Evolutionary conservation across 2,329 filamentous ascomycete genomes (phyloP), one percentile per base, ranked within the genome.

Genomic region (Ophiostoma piceae): DNA sequence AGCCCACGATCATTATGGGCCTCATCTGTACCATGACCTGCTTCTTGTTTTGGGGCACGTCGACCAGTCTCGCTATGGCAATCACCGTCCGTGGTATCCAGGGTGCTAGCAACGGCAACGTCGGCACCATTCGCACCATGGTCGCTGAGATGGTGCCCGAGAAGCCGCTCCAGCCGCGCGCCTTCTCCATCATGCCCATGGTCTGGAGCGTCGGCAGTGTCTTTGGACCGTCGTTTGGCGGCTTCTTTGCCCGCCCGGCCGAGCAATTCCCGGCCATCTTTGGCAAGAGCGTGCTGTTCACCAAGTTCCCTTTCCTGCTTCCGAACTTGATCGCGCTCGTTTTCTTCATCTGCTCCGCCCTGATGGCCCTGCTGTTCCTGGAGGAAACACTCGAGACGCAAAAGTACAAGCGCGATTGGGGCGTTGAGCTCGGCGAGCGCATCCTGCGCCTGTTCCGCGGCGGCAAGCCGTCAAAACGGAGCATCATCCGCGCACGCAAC

Each of bases 121-220:
- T 94, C n/a, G 91, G 95, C 1, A 97, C 97, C 72, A 90, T 97
- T 73, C 83, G 94, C 73, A 96, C 92, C 19, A 92, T 95, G 81
- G 93, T 97, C 1, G 94, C 94, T 0, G 94, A 97, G 78, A 88
- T 97, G 84, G 93, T 97, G 1, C 91, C 92, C 0, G 88, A 95
- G 78, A 92, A 86, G 77, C 90, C 93, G 76, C 83, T 97, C 7
- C 94, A 97, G 76, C 94, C 94, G 0, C 84, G 88, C 68, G 95
- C 95, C 0, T 98, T 98, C 78, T 93, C 90, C 73, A 84, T 98
- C 65, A 97, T 98, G 94, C 94, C 94, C 3, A 80, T 98, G 19
- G 91, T 87, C 41, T 98, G 92, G 90, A 93, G 89, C 12, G 82
- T 97, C 68, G 94, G 94, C 0, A 91, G 88, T 47, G 92, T 97